Base-by-base conservation (phyloP, 106 monocot species). In the Triglochin maritima region DNA sequence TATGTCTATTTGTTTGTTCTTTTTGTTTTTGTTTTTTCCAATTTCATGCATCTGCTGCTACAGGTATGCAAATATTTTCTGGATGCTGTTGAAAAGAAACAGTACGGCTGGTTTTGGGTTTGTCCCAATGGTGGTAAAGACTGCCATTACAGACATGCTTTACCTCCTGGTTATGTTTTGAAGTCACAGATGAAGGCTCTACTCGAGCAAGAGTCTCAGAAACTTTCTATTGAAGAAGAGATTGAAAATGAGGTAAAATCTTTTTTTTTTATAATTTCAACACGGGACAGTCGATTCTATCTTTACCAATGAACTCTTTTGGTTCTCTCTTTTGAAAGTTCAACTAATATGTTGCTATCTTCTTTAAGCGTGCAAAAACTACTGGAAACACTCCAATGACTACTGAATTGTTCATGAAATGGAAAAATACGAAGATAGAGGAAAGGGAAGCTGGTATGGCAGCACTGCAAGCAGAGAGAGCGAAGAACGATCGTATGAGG, bases 141-240 rank as follows among this genome's bases (percentile, higher is more conserved):
- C 3, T 99, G 92, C 76, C 98, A 92, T 67, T 99, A 92, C 44
- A 82, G 98, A 69, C 98, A 99, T 76, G 98, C 98, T 61, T 80
- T 99, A 48, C 98, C 92, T 1, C 82, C 98, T 62, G 92, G 98
- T 44, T 99, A 99, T 79, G 81, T 92, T 58, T 76, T 99, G 9
- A 99, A 99, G 64, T 99, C 98, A 57, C 98, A 99, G 71, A 92
- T 99, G 98, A 99, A 99, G 73, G 92, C 98, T 54, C 80, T 99
- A 44, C 78, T 99, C 60, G 98, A 84, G 47, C 92, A 99, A 80
- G 98, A 92, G 67, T 49, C 86, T 4, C 78, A 92, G 66, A 99
- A 92, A 60, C 65, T 89, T 56, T 45, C 88, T 44, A 74, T 99
- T 60, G 98, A 99, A 78, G 98, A 99, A 64, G 92, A 99, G 71